Evolutionary conservation across 1,284 basidiomycete genomes (phyloP), one percentile per base, ranked within the genome.

Genomic region (Trichosporon ovoides): DNA sequence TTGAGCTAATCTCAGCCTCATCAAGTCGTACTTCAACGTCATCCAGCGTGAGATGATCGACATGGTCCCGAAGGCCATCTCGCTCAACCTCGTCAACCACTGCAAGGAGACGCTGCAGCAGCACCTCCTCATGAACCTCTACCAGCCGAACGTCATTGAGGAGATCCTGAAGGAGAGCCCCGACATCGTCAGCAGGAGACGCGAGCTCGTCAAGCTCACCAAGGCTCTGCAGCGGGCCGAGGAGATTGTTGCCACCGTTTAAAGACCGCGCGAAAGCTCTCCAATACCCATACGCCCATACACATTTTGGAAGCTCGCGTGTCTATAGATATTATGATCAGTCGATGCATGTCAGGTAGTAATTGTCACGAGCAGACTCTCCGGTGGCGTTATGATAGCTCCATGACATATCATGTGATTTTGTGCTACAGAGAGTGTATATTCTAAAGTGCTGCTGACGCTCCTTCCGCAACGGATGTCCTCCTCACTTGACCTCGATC

Each of bases 11-110:
- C 4, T 3, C 22, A 60, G 93, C 46, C 84, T 95, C 69, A 94
- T 95, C 66, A 83, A 87, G 73, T 94, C 90, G 5, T 96, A 97
- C 80, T 96, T 89, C 82, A 92, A 94, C 78, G 91, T 97, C 65
- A 91, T 97, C 63, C 98, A 98, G 83, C 88, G 94, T 55, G 94
- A 97, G 77, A 93, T 98, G 87, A 98, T 98, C 73, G 96, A 98
- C 78, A 98, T 98, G 93, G 90, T 99, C 10, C 96, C 96, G 18
- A 92, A 94, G 78, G 94, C 95, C 36, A 96, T 98, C 75, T 88
- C 92, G 56, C 81, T 94, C 70, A 98, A 91, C 22, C 84, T 98
- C 31, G 94, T 98, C 53, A 88, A 86, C 71, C 86, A 86, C 76
- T 87, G 92, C 63, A 97, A 97, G 80, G 93, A 98, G 78, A 86